Base-by-base conservation (phyloP, 164 flowering plant species). In the Buxus sempervirens region DNA sequence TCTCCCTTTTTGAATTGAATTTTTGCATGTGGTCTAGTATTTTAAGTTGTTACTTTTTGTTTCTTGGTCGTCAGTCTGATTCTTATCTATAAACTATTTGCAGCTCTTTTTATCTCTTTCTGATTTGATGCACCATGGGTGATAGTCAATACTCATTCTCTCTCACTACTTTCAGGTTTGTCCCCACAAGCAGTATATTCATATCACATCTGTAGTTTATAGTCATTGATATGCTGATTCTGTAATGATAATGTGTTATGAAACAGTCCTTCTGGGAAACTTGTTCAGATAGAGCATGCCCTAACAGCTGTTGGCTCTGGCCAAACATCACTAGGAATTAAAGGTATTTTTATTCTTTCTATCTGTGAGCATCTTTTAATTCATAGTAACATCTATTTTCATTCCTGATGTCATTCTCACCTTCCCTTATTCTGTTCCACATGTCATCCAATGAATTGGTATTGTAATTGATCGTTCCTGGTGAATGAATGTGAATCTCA, bases 241-340 rank as follows among this genome's bases (percentile, higher is more conserved):
- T 23, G 16, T 21, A 24, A 6, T 20, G 22, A 56, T 21, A 5
- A 18, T 45, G 1, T 20, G 5, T 18, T 45, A n/a, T 21, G 72
- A 19, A 53, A 45, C 81, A 92, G 98, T 78, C 99, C 99, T 72
- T 90, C 99, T 0, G 99, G 99, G 15, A 95, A 95, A 86, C 95
- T 95, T 28, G 99, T 95, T 60, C 99, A 95, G 85, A 95, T 95
- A 71, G 99, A 95, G 61, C 93, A 95, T 70, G 99, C 99, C 27
- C 70, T 95, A 41, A 90, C 93, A 22, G 99, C 99, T 0, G 99
- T 95, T 57, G 99, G 99, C 66, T 95, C 99, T 0, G 99, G 99
- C 16, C 99, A 95, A 70, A 95, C 99, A 5, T 95, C 99, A 55
- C 75, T 95, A 0, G 99, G 99, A 5, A 95, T 95, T 62, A 95